Conservation (phyloP, 2,329 filamentous ascomycete genomes). For the Pseudogymnoascus sp. region DNA sequence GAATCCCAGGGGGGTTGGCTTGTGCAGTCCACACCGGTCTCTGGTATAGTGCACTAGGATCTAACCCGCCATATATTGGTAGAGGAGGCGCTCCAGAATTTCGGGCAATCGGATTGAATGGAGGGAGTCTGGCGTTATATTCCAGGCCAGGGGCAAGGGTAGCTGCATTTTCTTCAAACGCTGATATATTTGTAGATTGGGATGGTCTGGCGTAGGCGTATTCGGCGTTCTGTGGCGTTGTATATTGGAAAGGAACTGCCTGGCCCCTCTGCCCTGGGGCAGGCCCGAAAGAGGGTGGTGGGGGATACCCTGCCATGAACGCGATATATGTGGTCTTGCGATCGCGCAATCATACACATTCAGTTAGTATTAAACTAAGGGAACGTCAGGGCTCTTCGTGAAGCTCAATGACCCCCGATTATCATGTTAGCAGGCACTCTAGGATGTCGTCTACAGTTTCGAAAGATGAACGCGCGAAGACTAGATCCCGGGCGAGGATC, state of each 20-base stretch:
- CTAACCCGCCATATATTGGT: conserved; percentile 27
- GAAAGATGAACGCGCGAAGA: not conserved
- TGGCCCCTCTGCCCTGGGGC: conserved; percentile 12
- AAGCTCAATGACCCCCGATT: conserved; percentile 3
- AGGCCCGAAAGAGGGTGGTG: conserved; percentile 36
- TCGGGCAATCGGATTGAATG: conserved; percentile 22
- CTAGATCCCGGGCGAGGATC: not conserved
- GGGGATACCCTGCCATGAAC: conserved; percentile 41
- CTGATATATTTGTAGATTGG: conserved; percentile 19
- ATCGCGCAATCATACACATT: not conserved
- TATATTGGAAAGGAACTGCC: not conserved
- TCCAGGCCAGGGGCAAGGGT: not conserved
- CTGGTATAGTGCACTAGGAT: conserved; percentile 13
- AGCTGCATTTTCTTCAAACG: conserved; percentile 24
- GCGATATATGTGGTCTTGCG: conserved; percentile 8
- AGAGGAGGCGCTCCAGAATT: conserved; percentile 23
- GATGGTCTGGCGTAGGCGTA: conserved; percentile 18
- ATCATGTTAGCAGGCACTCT: not conserved
- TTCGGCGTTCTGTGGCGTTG: not conserved
- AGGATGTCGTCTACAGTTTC: conserved; percentile 2
- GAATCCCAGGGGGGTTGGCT: not conserved
- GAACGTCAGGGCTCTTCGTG: not conserved
- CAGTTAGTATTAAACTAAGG: not conserved
- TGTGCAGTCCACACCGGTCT: not conserved
- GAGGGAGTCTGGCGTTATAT: not conserved